Base-by-base conservation (phyloP, 1,139 yeast genomes). In the Yamadazyma spencermartinsiae region DNA sequence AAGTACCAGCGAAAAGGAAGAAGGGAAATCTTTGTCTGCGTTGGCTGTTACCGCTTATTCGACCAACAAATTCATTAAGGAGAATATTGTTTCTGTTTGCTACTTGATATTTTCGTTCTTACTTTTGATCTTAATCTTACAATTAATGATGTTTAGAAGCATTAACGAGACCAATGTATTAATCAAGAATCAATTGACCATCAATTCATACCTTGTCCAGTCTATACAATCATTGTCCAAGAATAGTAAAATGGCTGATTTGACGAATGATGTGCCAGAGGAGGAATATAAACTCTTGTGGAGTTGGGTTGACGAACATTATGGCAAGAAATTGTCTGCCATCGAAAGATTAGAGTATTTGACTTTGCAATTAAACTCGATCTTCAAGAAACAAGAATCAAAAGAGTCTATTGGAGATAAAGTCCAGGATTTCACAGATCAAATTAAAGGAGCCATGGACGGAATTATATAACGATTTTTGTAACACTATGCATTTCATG, bases 81-180 rank as follows among this genome's bases (percentile, higher is more conserved):
- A 42, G 32, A 56, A 56, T 30, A 42, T 54, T 28, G 52, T 49
- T 17, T 37, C 41, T n/a, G 53, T 49, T 8, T 45, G 50, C 31
- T 53, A 52, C 34, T 44, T 59, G 21, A 44, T 58, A 13, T 39
- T 60, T 15, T 38, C 56, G 4, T 47, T 60, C 33, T 46, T 63
- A 27, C 36, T 55, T 2, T 33, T 63, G 30, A 42, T 63, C 14
- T 42, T 62, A 11, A 40, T 55, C 6, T 33, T 61, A 10, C 66
- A 62, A 43, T 42, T 62, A 32, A 40, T 55, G 27, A 48, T 61
- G 27, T 51, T 53, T 31, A 37, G 43, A 10, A 38, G 42, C 1
- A 43, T 61, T 7, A 45, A 42, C 19, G 65, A 63, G 36, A 59
- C 64, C 14, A 61, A 61, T 35, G 47, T 43, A 18, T 45, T 65